Base-by-base conservation (phyloP, 176 grass and related monocot genomes). In the Zizania latifolia region DNA sequence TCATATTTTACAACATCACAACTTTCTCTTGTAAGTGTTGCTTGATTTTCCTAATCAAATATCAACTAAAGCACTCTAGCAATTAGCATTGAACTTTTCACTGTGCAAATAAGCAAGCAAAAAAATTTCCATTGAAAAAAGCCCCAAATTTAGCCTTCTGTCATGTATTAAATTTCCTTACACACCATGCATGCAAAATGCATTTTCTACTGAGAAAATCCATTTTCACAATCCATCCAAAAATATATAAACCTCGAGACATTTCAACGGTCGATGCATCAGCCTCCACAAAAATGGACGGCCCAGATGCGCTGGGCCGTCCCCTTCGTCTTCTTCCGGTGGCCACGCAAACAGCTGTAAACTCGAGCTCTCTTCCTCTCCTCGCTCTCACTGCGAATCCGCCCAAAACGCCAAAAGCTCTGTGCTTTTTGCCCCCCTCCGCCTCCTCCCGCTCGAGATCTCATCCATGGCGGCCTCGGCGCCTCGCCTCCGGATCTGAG, bases 391-490 rank as follows among this genome's bases (percentile, higher is more conserved):
- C 64, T 77, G 77, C 29, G 24, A 64, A 24, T 80, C 76, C 71
- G 54, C 77, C 71, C 58, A 59, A 72, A 60, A 75, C 77, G 53
- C 77, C 77, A 29, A 62, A 80, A 71, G 51, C 82, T 55, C 82
- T 72, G 65, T 53, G 54, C 86, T 68, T 83, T 79, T 62, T 78
- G 65, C 48, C 2, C 38, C 71, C 72, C 26, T 24, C 46, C 56
- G 7, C 19, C 48, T 2, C 16, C 9, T 13, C 43, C 40, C 22
- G 0, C 48, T 55, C 68, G 68, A 87, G 74, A 87, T 87, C 85
- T 33, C 74, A 78, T 87, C 80, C 74, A 73, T 78, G 85, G 74
- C 40, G 74, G 74, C 74, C 67, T 23, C 48, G 37, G 19, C 39
- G 32, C 32, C 59, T n/a, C 38, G 31, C 68, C 62, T 14, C 68